Evolutionary conservation across 805 yeast genomes (phyloP).

Genomic region (Teunomyces tritomae): DNA sequence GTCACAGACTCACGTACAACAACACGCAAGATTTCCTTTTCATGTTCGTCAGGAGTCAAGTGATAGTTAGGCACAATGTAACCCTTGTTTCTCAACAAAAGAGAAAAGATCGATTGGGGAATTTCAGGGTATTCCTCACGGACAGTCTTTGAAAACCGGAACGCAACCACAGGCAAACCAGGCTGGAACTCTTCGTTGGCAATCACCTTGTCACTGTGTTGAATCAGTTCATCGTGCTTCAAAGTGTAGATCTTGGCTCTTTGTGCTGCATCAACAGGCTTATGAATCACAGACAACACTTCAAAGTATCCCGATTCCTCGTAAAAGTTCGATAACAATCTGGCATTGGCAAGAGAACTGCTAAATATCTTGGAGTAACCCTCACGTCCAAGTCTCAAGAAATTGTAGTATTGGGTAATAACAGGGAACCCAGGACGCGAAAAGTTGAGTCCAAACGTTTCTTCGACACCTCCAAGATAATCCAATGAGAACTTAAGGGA

Average conservation of each 20-base stretch:
- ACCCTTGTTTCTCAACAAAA: slow-evolving; percentile 55
- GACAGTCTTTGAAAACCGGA: slow-evolving; percentile 64
- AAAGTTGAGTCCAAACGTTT: slow-evolving; percentile 81
- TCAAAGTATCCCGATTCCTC: slow-evolving; percentile 67
- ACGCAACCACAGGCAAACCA: slow-evolving; percentile 89
- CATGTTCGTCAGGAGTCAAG: slow-evolving; percentile 59
- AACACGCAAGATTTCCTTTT: slow-evolving; percentile 73
- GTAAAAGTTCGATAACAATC: slow-evolving; percentile 59
- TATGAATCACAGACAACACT: slow-evolving; percentile 75
- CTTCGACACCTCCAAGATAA: slow-evolving; percentile 87
- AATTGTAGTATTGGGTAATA: slow-evolving; percentile 81
- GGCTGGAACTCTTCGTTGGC: slow-evolving; percentile 54
- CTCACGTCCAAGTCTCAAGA: slow-evolving; percentile 63
- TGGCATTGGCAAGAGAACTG: slow-evolving; percentile 67
- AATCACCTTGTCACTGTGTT: slow-evolving; percentile 6
- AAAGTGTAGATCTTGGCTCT: slow-evolving; percentile 17
- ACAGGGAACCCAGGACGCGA: slow-evolving; percentile 93
- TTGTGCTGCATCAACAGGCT: slow-evolving; percentile 36
- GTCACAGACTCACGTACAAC: slow-evolving; percentile 75
- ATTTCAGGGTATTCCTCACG: slow-evolving; percentile 65
- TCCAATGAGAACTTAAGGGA: slow-evolving; percentile 73
- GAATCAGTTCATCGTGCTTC: slow-evolving; percentile 10
- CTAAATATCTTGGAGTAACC: slow-evolving; percentile 70
- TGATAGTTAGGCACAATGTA: slow-evolving; percentile 74
- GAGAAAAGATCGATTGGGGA: slow-evolving; percentile 75